Evolutionary conservation across 176 grass and related monocot species (phyloP), one percentile per base, ranked within the genome.

Genomic region (Triticum aestivum): DNA sequence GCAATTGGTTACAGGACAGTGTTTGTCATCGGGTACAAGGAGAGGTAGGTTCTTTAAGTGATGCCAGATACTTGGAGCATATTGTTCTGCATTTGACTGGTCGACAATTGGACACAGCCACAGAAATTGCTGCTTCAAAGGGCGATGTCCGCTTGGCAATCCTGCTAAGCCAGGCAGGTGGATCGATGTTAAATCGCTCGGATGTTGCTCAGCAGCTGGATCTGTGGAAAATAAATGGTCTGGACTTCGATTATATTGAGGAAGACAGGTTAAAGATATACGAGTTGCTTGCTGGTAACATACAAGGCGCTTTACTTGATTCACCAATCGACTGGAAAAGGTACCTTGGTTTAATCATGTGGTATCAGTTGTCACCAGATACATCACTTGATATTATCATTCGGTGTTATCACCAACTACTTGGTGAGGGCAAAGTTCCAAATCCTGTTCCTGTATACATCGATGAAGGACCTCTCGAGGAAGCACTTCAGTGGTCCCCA

Each of bases 361-460:
- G 92, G 92, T 96, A 90, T 73, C 88, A 94, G 74, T 75, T 98
- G 33, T 86, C 90, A 65, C 92, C 96, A 65, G 96, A 98, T 73
- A 91, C 90, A 87, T 74, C 96, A 70, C 61, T 96, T 13, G 75
- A 86, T 56, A 68, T 88, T 84, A 89, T 91, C 69, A 91, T 98
- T 85, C 73, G 61, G 77, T 92, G 88, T 83, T 98, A 98, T 77
- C 79, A 94, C 14, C 92, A 91, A 77, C 88, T 96, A 69, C 84
- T 92, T 62, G 63, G 38, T 89, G 87, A 98, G 86, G 84, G 82
- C 38, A 98, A 90, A 78, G 96, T 93, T 81, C 96, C 96, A 71
- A 82, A 96, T 83, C 96, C 93, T 65, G 93, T 98, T 83, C 96
- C 96, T 73, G 91, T 94, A 75, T 95, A 91, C 74, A 92, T 98